phyloP scores from a whole-genome alignment of 371 early-diverging fungal genomes.

The Actinomortierella ambigua region DNA sequence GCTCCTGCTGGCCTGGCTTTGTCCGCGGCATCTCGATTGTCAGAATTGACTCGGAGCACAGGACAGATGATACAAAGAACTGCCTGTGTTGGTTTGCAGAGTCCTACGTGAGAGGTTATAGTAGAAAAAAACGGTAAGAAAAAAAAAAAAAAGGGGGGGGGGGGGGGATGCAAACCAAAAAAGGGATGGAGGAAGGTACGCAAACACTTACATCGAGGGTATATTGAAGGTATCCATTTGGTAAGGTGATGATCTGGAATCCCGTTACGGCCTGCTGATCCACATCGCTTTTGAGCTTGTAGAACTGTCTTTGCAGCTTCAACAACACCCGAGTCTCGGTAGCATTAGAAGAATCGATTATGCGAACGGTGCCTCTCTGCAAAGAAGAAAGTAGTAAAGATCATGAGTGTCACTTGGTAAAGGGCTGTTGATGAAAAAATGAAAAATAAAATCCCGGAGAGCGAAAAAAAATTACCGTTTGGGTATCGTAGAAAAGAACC shows the following conservation, averaged over 20 bases:
- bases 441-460: background rate
- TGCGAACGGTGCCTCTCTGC: conserved; percentile 27
- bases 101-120: conserved; percentile 13
- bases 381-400: background rate
- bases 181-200: background rate
- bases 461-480: conserved; percentile 15
- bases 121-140: background rate
- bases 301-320: conserved; percentile 35
- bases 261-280: conserved; percentile 22
- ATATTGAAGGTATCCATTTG: conserved; percentile 22
- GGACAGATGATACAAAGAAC: conserved; percentile 23
- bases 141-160: background rate
- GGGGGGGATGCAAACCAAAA: background rate
- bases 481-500: conserved; percentile 25
- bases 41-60: conserved; percentile 32
- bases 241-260: conserved; percentile 17
- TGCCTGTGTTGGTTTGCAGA: conserved; percentile 16
- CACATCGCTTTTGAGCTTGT: conserved; percentile 11
- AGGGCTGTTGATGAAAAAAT: background rate
- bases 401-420: no score
- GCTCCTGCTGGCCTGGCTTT: conserved; percentile 9
- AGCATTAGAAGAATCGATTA: conserved; percentile 25
- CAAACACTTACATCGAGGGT: conserved; percentile 22
- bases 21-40: conserved; percentile 39
- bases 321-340: conserved; percentile 24